A percentile compares a stretch with the other conserved stretches of the same genome.
These are phyloP conservation scores for Coemansia sp. DNA, from an alignment of 192 early-diverging fungal species.

Conservation along the genomic window DNA sequence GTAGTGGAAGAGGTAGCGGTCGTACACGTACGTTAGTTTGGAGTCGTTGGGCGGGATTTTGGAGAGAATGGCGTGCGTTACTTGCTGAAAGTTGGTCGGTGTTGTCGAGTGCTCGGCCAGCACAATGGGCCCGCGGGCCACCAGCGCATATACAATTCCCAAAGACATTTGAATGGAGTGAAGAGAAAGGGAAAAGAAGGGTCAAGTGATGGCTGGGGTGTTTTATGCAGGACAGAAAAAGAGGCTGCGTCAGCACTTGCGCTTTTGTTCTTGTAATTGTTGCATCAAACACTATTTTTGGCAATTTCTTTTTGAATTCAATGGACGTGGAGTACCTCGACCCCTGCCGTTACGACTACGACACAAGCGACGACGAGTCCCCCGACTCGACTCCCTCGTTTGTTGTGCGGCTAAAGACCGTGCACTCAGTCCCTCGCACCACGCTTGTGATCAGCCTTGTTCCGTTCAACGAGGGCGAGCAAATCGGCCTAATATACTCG, in stretches of 20 bases:
- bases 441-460: conserved; percentile 41
- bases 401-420: conserved; percentile 28
- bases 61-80: conserved; percentile 84
- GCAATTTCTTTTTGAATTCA: background rate
- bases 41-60: conserved; percentile 90
- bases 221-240: background rate
- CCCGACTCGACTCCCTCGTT: background rate
- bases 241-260: too few relatives aligned
- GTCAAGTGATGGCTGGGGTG: background rate
- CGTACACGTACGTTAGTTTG: conserved; percentile 90
- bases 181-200: background rate
- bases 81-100: conserved; percentile 78
- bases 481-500: conserved; percentile 34
- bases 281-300: background rate
- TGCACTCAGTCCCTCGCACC: conserved; percentile 1
- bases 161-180: conserved; percentile 10
- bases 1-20: conserved; percentile 92
- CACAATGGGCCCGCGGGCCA: conserved; percentile 72
- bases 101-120: conserved; percentile 82
- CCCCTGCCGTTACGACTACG: conserved; percentile 45
- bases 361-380: conserved; percentile 45
- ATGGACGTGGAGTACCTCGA: conserved; percentile 49
- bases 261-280: too few relatives aligned
- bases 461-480: conserved; percentile 2
- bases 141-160: conserved; percentile 78